phyloP scores from a whole-genome alignment of 1,284 basidiomycete genomes.

The Fomitopsis betulina region DNA sequence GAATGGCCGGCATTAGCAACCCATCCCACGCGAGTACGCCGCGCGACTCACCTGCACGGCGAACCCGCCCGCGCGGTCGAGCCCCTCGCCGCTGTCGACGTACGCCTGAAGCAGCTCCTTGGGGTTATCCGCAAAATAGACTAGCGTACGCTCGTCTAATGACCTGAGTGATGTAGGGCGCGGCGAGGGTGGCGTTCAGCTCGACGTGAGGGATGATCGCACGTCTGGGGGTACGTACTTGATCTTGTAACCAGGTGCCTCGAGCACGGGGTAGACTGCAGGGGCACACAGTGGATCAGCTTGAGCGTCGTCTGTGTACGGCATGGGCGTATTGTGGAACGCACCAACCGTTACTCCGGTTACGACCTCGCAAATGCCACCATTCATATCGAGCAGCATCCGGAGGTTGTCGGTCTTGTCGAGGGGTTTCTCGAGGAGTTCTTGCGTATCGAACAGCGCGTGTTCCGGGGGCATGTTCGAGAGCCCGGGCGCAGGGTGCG shows the following conservation, averaged over 20 bases:
- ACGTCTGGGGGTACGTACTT: slow-evolving; percentile 42
- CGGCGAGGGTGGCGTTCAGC: not conserved
- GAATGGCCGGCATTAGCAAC: not conserved
- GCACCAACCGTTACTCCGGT: slow-evolving; percentile 81
- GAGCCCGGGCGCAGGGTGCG: slow-evolving; percentile 61
- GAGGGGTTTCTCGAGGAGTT: slow-evolving; percentile 86
- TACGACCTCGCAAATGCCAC: slow-evolving; percentile 84
- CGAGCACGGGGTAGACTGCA: slow-evolving; percentile 77
- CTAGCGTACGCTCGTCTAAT: slow-evolving; percentile 79
- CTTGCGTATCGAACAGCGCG: slow-evolving; percentile 45
- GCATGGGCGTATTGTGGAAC: slow-evolving; percentile 17
- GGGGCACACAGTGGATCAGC: not conserved
- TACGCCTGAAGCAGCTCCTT: slow-evolving; percentile 74
- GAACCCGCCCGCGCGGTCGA: slow-evolving; percentile 92
- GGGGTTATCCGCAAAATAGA: slow-evolving; percentile 76
- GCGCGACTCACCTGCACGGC: slow-evolving; percentile 72
- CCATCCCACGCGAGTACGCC: not conserved
- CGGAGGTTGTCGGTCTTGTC: slow-evolving; percentile 82
- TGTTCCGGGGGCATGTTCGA: slow-evolving; percentile 47
- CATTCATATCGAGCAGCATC: slow-evolving; percentile 87
- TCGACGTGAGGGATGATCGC: not conserved
- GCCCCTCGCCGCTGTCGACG: slow-evolving; percentile 84
- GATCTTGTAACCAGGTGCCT: slow-evolving; percentile 82
- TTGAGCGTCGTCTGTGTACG: not conserved
- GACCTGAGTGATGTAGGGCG: slow-evolving; percentile 45